Conservation (phyloP, 345 rosid genomes). For the Reutealis trisperma region DNA sequence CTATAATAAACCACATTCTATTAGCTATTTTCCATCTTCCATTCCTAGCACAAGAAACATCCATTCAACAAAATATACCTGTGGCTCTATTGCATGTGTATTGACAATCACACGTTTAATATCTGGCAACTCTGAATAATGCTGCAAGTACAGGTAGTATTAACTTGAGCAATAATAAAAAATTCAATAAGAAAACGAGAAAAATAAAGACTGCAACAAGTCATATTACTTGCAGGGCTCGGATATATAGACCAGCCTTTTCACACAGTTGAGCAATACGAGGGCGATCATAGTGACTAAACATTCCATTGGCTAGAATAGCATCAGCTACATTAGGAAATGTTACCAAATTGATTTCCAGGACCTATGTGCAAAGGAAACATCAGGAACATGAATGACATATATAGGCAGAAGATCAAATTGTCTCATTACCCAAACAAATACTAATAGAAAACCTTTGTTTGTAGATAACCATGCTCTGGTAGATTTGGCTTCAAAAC, state of each 20-base stretch:
- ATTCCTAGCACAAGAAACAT: neutral
- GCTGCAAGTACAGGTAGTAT: slow-evolving; percentile 57
- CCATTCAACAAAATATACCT: slow-evolving; percentile 46
- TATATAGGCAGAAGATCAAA: neutral
- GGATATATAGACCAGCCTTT: slow-evolving; percentile 92
- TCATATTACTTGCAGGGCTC: slow-evolving; percentile 80
- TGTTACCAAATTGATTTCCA: slow-evolving; percentile 97
- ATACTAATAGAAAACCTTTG: slow-evolving; percentile 56
- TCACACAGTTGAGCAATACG: slow-evolving; percentile 98
- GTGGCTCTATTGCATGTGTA: slow-evolving; percentile 99
- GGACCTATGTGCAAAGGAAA: slow-evolving; percentile 51
- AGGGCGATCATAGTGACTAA: slow-evolving; percentile 96
- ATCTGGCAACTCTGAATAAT: slow-evolving; percentile 91
- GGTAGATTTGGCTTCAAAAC: slow-evolving; percentile 95
- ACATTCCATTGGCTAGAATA: slow-evolving; percentile 96
- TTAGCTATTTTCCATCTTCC: neutral
- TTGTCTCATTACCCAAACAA: neutral
- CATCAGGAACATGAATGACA: neutral
- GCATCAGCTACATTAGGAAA: slow-evolving; percentile 99
- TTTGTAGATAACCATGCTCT: slow-evolving; percentile 87
- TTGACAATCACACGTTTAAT: slow-evolving; percentile 98
- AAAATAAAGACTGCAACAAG: neutral
- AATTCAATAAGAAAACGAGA: neutral
- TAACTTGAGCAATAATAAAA: neutral
- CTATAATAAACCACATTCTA: slow-evolving; percentile 40